Conservation (phyloP, 768 basidiomycete genomes). For the Termitomyces bulborhizus region DNA sequence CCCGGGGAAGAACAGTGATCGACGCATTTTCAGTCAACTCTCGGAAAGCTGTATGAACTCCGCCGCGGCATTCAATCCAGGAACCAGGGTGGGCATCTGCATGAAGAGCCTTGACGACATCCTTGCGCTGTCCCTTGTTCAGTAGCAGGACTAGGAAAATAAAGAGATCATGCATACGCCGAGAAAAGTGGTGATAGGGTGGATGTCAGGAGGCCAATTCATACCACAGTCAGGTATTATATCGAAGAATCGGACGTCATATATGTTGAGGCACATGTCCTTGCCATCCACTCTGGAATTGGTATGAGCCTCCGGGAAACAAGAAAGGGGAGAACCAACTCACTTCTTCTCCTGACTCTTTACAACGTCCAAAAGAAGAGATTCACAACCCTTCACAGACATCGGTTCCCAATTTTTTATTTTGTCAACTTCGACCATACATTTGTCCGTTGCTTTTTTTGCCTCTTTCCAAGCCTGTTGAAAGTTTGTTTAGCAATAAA, state of each 20-base stretch:
- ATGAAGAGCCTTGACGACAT: conserved; percentile 81
- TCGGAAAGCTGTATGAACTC: conserved; percentile 59
- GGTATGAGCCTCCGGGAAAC: not conserved
- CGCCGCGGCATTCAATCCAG: conserved; percentile 83
- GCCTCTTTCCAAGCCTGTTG: conserved; percentile 55
- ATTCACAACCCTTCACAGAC: conserved; percentile 50
- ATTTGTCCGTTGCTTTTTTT: conserved; percentile 53
- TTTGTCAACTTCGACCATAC: conserved; percentile 39
- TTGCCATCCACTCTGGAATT: conserved; percentile 54
- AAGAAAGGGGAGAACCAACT: conserved; percentile 5
- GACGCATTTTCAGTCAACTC: conserved; percentile 56
- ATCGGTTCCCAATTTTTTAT: conserved; percentile 51
- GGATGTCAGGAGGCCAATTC: conserved; percentile 94
- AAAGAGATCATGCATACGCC: conserved; percentile 47
- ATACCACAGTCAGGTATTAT: conserved; percentile 84
- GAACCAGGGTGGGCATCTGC: conserved; percentile 67
- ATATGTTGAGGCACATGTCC: conserved; percentile 85
- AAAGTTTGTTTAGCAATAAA: not conserved
- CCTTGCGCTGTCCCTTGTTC: conserved; percentile 49
- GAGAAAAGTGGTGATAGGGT: conserved; percentile 69
- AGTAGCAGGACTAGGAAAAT: conserved; percentile 1
- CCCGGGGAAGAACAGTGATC: conserved; percentile 67
- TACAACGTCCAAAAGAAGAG: conserved; percentile 42
- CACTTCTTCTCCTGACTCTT: conserved; percentile 34
- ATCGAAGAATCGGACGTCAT: conserved; percentile 91